phyloP scores from a whole-genome alignment of 139 green algal species.

The Chlorella sp. region DNA sequence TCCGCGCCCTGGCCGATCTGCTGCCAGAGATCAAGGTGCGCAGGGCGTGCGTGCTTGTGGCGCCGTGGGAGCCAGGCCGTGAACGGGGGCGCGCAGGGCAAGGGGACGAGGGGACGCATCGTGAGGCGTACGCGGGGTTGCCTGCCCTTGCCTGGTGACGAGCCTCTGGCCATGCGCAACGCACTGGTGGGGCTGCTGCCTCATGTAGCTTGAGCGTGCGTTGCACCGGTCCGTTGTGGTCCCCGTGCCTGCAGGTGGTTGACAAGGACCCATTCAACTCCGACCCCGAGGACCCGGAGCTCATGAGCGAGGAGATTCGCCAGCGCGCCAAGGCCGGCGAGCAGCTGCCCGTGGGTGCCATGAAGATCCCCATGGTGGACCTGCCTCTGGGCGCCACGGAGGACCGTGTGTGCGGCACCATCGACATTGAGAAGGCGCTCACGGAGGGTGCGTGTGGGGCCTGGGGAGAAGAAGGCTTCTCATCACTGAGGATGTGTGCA shows the following conservation, averaged over 20 bases:
- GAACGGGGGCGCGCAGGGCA: too few species aligned
- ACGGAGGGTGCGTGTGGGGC: slow-evolving; percentile 56
- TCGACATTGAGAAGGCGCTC: slow-evolving; percentile 92
- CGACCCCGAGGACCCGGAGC: slow-evolving; percentile 64
- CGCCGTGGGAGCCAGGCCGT: too few species aligned
- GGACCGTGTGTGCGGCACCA: slow-evolving; percentile 91
- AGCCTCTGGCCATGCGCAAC: too few species aligned
- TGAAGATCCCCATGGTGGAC: slow-evolving; percentile 85
- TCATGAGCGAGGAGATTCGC: slow-evolving; percentile 68
- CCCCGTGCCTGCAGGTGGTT: slow-evolving; percentile 58
- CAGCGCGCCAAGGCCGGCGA: slow-evolving; percentile 45
- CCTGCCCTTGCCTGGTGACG: too few species aligned
- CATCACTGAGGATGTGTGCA: too few species aligned
- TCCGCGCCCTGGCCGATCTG: slow-evolving; percentile 77
- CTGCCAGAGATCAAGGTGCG: slow-evolving; percentile 75
- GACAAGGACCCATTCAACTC: slow-evolving; percentile 87
- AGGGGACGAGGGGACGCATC: too few species aligned
- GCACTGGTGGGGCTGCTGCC: too few species aligned
- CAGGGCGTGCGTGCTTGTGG: too few species aligned
- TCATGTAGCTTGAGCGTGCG: too few species aligned
- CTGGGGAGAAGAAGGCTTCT: neutral
- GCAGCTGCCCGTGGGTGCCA: slow-evolving; percentile 37
- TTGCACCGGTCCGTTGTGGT: too few species aligned
- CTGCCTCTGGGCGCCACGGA: slow-evolving; percentile 81
- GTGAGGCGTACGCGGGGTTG: too few species aligned